Conservation (phyloP, 2,329 filamentous ascomycete genomes). For the Alternaria sp. region DNA sequence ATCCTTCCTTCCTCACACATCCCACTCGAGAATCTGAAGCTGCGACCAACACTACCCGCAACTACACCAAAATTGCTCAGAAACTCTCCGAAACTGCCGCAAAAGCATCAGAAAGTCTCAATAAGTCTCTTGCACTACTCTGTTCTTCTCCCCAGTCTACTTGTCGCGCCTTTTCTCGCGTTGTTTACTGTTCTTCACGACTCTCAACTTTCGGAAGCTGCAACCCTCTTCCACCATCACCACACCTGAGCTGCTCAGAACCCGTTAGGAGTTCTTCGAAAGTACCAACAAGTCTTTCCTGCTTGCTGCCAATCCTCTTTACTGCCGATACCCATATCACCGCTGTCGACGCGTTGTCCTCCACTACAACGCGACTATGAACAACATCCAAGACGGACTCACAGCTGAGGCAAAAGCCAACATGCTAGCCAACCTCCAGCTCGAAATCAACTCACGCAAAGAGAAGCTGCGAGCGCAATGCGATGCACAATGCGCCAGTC, state of each 20-base stretch:
- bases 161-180: conserved; percentile 23
- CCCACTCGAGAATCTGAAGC: conserved; percentile 23
- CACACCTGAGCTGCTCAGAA: conserved; percentile 4
- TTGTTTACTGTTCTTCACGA: conserved; percentile 31
- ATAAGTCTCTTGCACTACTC: neutral
- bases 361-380: conserved; percentile 29
- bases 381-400: conserved; percentile 21
- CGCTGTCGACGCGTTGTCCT: conserved; percentile 31
- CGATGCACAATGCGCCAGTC: conserved; percentile 83
- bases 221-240: conserved; percentile 3
- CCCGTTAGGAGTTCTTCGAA: neutral
- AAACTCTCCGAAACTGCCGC: conserved; percentile 8
- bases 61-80: conserved; percentile 7
- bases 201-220: neutral
- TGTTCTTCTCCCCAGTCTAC: neutral
- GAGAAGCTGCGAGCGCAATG: conserved; percentile 90
- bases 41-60: conserved; percentile 22
- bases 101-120: conserved; percentile 2
- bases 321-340: neutral
- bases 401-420: conserved; percentile 48
- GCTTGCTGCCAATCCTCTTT: neutral
- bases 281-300: neutral
- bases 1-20: conserved; percentile 28
- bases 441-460: conserved; percentile 79
- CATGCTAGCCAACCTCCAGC: conserved; percentile 44